These are phyloP conservation scores for Taphrina confusa DNA, from an alignment of 1,139 yeast species.

Conservation along the genomic window DNA sequence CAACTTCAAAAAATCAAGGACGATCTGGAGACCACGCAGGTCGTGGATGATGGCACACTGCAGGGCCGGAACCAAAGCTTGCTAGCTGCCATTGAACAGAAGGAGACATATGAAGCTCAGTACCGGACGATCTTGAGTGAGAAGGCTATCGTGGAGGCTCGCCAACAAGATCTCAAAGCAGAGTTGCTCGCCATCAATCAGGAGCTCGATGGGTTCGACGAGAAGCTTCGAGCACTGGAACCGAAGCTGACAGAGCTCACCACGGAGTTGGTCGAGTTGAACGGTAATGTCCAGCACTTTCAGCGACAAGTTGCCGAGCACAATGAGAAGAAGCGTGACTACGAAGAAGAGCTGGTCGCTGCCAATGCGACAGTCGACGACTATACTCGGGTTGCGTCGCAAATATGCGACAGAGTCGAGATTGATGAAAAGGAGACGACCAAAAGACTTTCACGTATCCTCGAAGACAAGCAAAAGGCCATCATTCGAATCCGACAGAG, in stretches of 20 bases:
- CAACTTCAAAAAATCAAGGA: slow-evolving; percentile 18
- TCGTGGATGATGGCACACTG: slow-evolving; percentile 27
- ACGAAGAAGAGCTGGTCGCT: not conserved
- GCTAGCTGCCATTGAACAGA: slow-evolving; percentile 20
- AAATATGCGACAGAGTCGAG: slow-evolving; percentile 35
- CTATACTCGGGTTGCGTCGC: slow-evolving; percentile 6
- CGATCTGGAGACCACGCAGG: slow-evolving; percentile 20
- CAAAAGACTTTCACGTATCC: slow-evolving; percentile 14
- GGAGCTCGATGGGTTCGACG: slow-evolving; percentile 42
- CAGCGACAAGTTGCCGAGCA: slow-evolving; percentile 9
- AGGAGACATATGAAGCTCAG: slow-evolving; percentile 19
- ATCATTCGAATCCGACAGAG: slow-evolving; percentile 14
- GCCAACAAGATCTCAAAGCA: slow-evolving; percentile 27
- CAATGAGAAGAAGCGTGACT: not conserved
- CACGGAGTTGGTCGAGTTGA: slow-evolving; percentile 35
- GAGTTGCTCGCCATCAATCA: slow-evolving; percentile 43
- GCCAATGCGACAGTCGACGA: slow-evolving; percentile 2
- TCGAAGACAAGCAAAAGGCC: slow-evolving; percentile 29
- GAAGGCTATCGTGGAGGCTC: slow-evolving; percentile 4
- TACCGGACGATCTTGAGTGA: slow-evolving; percentile 24
- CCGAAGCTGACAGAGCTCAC: slow-evolving; percentile 40
- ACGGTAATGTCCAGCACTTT: slow-evolving; percentile 7
- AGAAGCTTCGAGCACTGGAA: slow-evolving; percentile 38
- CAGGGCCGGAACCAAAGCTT: slow-evolving; percentile 20
- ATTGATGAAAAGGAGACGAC: slow-evolving; percentile 26